A percentile compares a stretch with the other conserved stretches of the same genome.
Conservation (phyloP, 257 asterid genomes). For the Solanum ossicruentum region DNA sequence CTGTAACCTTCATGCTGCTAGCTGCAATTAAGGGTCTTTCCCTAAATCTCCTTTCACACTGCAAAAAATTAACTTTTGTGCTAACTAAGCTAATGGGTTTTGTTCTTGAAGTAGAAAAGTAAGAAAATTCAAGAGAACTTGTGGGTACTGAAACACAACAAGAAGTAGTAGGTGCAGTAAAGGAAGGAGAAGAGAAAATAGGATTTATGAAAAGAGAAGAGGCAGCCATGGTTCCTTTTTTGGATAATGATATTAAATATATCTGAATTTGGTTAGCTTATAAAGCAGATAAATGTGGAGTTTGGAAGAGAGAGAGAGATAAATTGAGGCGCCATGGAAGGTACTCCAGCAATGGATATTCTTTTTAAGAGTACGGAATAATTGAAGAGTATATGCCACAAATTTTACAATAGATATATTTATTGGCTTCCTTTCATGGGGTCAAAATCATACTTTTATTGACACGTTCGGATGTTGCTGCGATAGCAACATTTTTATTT, state of each 20-base stretch:
- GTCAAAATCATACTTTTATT: neutral
- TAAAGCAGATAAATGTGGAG: neutral
- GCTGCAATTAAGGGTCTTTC: constrained; percentile 21
- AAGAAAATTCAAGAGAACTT: neutral
- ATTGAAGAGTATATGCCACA: neutral
- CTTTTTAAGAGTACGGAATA: neutral
- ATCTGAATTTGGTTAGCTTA: neutral
- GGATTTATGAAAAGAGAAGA: constrained; percentile 36
- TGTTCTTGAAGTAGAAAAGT: constrained; percentile 22
- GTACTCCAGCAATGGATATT: constrained; percentile 4
- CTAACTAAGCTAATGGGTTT: constrained; percentile 22
- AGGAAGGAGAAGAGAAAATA: constrained; percentile 11
- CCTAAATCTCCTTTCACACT: neutral
- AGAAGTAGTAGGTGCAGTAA: neutral
- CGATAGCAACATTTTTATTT: neutral
- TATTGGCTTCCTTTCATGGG: neutral
- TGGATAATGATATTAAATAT: constrained; percentile 6
- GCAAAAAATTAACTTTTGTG: constrained; percentile 18
- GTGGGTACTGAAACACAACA: neutral
- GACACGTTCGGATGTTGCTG: neutral
- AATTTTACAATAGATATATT: neutral
- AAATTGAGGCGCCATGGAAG: constrained; percentile 14
- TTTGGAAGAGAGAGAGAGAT: neutral
- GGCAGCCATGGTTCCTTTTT: constrained; percentile 19
- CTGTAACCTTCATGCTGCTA: constrained; percentile 34